Percentiles rank a stretch among this genome's conserved stretches.
phyloP scores from a whole-genome alignment of 2,329 filamentous ascomycete species.

The Cladosporium sp. region DNA sequence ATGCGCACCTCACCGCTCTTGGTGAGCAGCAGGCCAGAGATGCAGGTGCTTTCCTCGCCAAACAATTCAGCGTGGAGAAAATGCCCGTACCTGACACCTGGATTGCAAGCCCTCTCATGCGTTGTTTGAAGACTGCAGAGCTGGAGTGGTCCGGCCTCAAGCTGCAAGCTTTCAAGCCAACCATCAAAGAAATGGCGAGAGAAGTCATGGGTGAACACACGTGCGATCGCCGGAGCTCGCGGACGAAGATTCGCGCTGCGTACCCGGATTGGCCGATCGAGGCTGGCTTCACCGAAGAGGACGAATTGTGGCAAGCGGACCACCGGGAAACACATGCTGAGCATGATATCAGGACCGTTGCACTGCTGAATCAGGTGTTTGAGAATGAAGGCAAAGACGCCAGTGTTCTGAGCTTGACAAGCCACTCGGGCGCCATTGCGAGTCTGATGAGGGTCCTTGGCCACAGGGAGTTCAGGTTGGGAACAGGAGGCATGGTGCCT shows the following conservation, averaged over 20 bases:
- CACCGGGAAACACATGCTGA: conserved; percentile 48
- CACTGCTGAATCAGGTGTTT: conserved; percentile 53
- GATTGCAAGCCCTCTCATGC: conserved; percentile 60
- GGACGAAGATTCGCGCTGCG: conserved; percentile 48
- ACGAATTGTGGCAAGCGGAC: conserved; percentile 43
- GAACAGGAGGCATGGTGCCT: conserved; percentile 50
- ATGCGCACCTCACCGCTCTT: conserved; percentile 56
- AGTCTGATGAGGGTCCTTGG: conserved; percentile 46
- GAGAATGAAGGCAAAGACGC: conserved; percentile 34
- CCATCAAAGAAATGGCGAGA: conserved; percentile 59
- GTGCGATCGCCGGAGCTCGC: conserved; percentile 59
- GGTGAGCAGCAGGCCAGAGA: conserved; percentile 56
- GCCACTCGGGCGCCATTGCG: conserved; percentile 57
- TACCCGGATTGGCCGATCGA: conserved; percentile 58
- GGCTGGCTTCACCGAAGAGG: conserved; percentile 56
- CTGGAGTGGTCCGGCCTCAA: conserved; percentile 55
- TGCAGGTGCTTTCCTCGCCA: conserved; percentile 57
- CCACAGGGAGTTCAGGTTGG: conserved; percentile 45
- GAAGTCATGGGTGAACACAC: conserved; percentile 66
- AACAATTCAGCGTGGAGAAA: conserved; percentile 48
- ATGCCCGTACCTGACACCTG: conserved; percentile 61
- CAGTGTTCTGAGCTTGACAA: conserved; percentile 52
- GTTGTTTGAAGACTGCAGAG: conserved; percentile 60
- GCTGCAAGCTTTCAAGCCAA: conserved; percentile 53
- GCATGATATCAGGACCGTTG: conserved; percentile 25